Conservation (phyloP, 371 early-diverging fungal species). For the Mucor saturninus region DNA sequence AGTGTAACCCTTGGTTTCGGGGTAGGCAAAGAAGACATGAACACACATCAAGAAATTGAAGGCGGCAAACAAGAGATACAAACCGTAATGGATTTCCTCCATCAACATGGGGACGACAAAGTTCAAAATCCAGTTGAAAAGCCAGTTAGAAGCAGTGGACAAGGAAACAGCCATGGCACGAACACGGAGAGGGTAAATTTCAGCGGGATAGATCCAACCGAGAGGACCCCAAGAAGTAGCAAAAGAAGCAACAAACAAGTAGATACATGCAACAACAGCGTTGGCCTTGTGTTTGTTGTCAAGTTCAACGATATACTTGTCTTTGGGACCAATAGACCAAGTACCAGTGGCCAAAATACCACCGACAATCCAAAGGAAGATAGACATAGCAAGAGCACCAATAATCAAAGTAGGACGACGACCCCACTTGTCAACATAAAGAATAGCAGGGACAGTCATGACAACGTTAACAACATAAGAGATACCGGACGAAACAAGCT, state of each 20-base stretch:
- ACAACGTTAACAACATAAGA: conserved; percentile 50
- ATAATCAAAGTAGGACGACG: conserved; percentile 60
- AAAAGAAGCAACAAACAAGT: conserved; percentile 76
- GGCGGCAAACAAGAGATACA: conserved; percentile 69
- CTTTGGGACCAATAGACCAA: conserved; percentile 37
- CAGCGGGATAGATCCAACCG: conserved; percentile 93
- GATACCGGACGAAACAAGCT: conserved; percentile 47
- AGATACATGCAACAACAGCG: conserved; percentile 62
- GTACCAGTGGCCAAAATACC: conserved; percentile 55
- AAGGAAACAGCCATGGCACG: conserved; percentile 86
- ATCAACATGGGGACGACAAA: conserved; percentile 69
- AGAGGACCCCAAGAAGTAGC: conserved; percentile 92
- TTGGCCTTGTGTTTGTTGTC: conserved; percentile 22
- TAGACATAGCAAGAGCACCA: conserved; percentile 53
- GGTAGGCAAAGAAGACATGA: conserved; percentile 67
- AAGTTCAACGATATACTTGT: conserved; percentile 14
- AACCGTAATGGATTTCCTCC: conserved; percentile 60
- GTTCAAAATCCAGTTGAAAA: conserved; percentile 73
- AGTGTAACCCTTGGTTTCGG: conserved; percentile 63
- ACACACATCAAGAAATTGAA: conserved; percentile 44
- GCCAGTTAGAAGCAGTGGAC: conserved; percentile 92
- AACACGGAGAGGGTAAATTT: conserved; percentile 80
- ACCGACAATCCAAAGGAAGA: conserved; percentile 44
- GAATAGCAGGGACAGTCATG: conserved; percentile 76
- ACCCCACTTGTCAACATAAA: conserved; percentile 81